Conservation (phyloP, 2,329 filamentous ascomycete species). For the Camillea tinctor region DNA sequence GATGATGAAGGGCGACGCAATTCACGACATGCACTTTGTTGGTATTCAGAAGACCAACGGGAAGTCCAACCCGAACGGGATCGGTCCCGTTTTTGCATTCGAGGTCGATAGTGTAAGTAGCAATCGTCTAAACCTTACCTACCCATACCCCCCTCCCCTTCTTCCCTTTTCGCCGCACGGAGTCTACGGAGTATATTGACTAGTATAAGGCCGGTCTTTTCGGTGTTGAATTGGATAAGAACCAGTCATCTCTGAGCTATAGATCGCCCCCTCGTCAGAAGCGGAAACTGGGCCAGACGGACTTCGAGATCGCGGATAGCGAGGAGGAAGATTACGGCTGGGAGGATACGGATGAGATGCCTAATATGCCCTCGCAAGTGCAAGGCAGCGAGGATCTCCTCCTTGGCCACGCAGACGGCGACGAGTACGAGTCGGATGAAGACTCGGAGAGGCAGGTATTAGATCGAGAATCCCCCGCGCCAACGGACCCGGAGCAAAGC, state of each 20-base stretch:
- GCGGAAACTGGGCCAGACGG: conserved; percentile 62
- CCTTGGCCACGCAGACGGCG: conserved; percentile 45
- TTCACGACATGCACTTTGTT: conserved; percentile 55
- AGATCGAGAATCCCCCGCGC: conserved; percentile 6
- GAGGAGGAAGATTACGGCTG: conserved; percentile 72
- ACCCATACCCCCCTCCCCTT: not conserved
- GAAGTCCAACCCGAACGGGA: conserved; percentile 38
- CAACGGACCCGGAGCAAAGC: conserved; percentile 14
- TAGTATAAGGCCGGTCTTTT: conserved; percentile 42
- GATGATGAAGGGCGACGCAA: conserved; percentile 48
- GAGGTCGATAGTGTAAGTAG: conserved; percentile 45
- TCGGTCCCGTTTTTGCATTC: conserved; percentile 50
- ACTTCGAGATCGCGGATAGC: conserved; percentile 59
- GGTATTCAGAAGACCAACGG: conserved; percentile 66
- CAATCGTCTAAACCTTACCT: conserved; percentile 12
- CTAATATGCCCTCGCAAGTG: conserved; percentile 63
- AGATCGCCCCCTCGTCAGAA: conserved; percentile 49
- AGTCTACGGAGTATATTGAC: conserved; percentile 14
- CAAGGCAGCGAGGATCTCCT: conserved; percentile 66
- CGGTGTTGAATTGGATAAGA: conserved; percentile 41
- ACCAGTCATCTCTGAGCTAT: conserved; percentile 32
- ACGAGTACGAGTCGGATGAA: conserved; percentile 38
- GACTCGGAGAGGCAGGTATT: conserved; percentile 16
- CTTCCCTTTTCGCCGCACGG: not conserved
- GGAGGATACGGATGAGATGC: conserved; percentile 63